A percentile compares a stretch with the other conserved stretches of the same genome.
Evolutionary conservation across 768 basidiomycete genomes (phyloP).

Genomic region (Cystofilobasidium capitatum): DNA sequence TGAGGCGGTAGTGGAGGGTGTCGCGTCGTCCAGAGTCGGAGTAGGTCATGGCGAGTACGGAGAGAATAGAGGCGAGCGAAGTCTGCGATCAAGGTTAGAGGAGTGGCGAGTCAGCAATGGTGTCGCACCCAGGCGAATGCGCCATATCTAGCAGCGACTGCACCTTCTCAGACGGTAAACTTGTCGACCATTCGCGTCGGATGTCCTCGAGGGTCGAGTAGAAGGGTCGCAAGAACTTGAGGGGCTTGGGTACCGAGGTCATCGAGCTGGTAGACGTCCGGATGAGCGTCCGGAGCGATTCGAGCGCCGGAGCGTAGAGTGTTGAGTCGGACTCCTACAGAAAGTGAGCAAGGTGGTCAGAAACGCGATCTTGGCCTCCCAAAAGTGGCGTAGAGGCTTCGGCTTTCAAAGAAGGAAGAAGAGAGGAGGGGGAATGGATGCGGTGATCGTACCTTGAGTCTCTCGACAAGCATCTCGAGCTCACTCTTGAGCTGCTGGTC

Average conservation of each 20-base stretch:
- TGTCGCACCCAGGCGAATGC: conserved; percentile 8
- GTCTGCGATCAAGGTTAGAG: conserved; percentile 47
- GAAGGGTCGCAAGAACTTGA: conserved; percentile 93
- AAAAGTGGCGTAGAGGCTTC: neutral
- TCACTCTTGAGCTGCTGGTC: conserved; percentile 86
- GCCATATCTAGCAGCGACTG: conserved; percentile 23
- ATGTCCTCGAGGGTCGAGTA: conserved; percentile 79
- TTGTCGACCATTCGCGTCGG: conserved; percentile 61
- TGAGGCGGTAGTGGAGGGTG: conserved; percentile 82
- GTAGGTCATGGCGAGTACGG: conserved; percentile 98
- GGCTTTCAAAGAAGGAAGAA: conserved; percentile 7
- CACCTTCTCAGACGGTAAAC: conserved; percentile 46
- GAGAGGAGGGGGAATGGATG: neutral
- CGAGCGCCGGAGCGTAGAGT: conserved; percentile 79
- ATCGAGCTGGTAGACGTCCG: conserved; percentile 95
- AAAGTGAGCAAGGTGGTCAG: neutral
- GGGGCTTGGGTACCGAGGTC: conserved; percentile 97
- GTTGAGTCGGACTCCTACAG: conserved; percentile 72
- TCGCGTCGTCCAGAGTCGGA: conserved; percentile 95
- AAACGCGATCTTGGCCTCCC: neutral
- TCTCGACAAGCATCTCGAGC: conserved; percentile 92
- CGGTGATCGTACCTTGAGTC: conserved; percentile 61
- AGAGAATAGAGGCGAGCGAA: conserved; percentile 91
- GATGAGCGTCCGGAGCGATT: conserved; percentile 85
- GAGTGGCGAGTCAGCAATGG: neutral